These are phyloP conservation scores for Leccinum aurantiacum DNA, from an alignment of 768 basidiomycete genomes.

Conservation along the genomic window DNA sequence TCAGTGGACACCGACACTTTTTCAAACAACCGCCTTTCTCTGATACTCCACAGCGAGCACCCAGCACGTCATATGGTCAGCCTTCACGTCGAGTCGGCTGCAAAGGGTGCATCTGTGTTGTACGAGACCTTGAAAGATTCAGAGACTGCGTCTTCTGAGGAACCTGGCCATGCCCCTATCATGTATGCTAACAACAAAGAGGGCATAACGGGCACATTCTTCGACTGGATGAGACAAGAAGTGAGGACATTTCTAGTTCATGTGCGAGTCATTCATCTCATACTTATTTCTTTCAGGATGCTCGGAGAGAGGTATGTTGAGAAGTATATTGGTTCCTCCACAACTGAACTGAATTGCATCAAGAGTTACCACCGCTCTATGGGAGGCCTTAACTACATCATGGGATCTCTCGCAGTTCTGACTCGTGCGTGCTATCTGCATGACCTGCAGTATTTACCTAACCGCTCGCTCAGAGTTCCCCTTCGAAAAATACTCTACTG, in stretches of 20 bases:
- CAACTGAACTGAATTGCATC: not conserved
- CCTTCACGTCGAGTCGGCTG: conserved; percentile 18
- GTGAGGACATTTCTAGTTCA: conserved; percentile 10
- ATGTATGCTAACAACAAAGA: conserved; percentile 21
- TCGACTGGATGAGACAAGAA: conserved; percentile 25
- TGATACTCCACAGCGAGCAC: conserved; percentile 26
- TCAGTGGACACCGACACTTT: conserved; percentile 34
- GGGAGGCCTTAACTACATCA: conserved; percentile 23
- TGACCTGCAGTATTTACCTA: not conserved
- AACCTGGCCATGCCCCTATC: conserved; percentile 23
- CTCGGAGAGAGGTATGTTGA: conserved; percentile 20
- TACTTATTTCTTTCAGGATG: conserved; percentile 9
- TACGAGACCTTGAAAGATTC: conserved; percentile 32
- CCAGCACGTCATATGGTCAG: conserved; percentile 21
- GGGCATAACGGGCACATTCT: conserved; percentile 23
- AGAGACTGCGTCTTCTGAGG: conserved; percentile 16
- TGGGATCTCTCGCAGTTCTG: conserved; percentile 27
- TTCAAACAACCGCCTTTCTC: conserved; percentile 37
- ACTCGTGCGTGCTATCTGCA: conserved; percentile 14
- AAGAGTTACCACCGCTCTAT: conserved; percentile 27
- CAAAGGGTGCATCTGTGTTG: conserved; percentile 21
- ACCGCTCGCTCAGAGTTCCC: conserved; percentile 29
- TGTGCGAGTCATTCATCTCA: not conserved
- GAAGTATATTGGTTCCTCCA: not conserved
- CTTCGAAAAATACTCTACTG: conserved; percentile 28